A percentile compares a stretch with the other conserved stretches of the same genome.
Conservation (phyloP, 805 yeast species). For the Candida rishiriensis region DNA sequence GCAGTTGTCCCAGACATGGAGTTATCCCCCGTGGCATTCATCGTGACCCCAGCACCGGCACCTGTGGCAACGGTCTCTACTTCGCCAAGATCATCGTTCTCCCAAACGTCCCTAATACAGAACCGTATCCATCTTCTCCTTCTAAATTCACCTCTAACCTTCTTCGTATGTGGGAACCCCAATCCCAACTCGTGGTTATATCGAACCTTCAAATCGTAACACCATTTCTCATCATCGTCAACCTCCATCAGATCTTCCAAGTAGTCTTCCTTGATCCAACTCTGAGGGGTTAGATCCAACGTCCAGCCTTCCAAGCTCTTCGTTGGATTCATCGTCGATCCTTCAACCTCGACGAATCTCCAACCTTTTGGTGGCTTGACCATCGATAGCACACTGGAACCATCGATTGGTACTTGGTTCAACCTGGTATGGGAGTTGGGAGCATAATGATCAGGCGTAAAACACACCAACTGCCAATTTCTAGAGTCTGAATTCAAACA, state of each 20-base stretch:
- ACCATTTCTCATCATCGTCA: conserved; percentile 82
- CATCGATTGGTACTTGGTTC: conserved; percentile 23
- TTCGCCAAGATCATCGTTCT: conserved; percentile 8
- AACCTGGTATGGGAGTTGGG: conserved; percentile 40
- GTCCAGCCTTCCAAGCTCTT: conserved; percentile 46
- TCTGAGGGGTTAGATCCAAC: conserved; percentile 56
- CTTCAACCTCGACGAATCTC: conserved; percentile 36
- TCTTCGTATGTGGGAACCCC: conserved; percentile 7
- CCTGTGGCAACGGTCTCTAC: not conserved
- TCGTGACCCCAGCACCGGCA: not conserved
- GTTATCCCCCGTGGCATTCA: too few relatives aligned
- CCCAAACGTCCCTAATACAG: conserved; percentile 29
- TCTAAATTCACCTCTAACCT: conserved; percentile 43
- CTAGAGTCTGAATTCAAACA: conserved; percentile 41
- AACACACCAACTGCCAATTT: conserved; percentile 65
- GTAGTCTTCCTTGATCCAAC: conserved; percentile 56
- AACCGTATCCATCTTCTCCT: conserved; percentile 65
- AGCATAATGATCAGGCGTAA: conserved; percentile 49
- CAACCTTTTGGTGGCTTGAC: conserved; percentile 58
- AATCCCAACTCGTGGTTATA: conserved; percentile 23
- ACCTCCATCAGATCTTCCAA: conserved; percentile 50
- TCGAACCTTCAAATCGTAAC: conserved; percentile 50
- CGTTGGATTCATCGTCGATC: conserved; percentile 8
- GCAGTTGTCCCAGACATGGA: too few relatives aligned
- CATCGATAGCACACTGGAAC: conserved; percentile 29